Evolutionary conservation across 2,329 filamentous ascomycete species (phyloP), one percentile per base, ranked within the genome.

Genomic region (Sporothrix brasiliensis): DNA sequence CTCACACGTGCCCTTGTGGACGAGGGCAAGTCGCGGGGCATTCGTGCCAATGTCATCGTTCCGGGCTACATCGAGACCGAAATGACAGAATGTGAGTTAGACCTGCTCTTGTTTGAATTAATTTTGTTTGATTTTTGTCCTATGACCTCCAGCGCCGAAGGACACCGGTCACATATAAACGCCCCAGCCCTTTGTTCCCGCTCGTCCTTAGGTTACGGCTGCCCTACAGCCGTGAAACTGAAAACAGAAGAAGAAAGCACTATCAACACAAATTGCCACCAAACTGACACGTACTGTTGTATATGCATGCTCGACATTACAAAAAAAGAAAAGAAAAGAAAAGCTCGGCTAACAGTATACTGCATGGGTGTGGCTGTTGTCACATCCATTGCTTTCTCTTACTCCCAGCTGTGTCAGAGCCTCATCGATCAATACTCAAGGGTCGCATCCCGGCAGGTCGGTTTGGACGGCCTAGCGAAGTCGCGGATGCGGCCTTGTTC

Each of bases 31-130:
- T 80, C 82, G 72, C 82, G 83, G 63, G 85, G 86, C 65, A 85
- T 97, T 71, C 85, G 93, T 41, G 90, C 92, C 61, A 97, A 97
- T 80, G 90, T 90, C 39, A 87, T 97, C 73, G 82, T 94, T 54
- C 93, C 93, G 0, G 93, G 93, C 7, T 97, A 94, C 82, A 89
- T 96, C 74, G 84, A 91, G 70, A 94, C 92, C 60, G 86, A 88
- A 63, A 96, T 97, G 92, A 92, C 91, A 74, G 80, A 86, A 77
- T 83, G 92, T 94, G 80, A 80, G 81, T 79, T 5, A 7, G 34
- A 34, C 34, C 34, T 53, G 44, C n/a, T 16, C 21, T 3, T n/a
- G 41, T 44, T 16, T 13, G 41, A 4, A 44, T 16, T 16, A 13
- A 44, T 34, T 24, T 53, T 30, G 19, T 39, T 9, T 11, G 5